Base-by-base conservation (phyloP, 225 moss, liverwort and hornwort species). In the Bryum argenteum region DNA sequence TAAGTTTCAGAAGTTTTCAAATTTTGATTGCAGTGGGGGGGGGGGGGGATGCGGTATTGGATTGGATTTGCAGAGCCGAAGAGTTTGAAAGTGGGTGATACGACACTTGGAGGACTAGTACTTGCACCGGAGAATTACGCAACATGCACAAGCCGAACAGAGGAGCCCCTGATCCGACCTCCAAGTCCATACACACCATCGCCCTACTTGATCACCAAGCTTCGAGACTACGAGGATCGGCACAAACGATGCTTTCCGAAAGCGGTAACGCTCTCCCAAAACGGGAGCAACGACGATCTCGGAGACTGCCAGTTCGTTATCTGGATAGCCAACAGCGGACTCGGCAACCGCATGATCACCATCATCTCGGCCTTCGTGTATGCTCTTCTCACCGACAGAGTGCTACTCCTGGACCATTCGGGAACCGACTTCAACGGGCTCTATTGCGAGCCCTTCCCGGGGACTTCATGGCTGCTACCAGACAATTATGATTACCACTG, bases 401-500 rank as follows among this genome's bases (percentile, higher is more conserved):
- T 85, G 4, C 82, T 94, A 8, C 45, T 94, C 16, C 75, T 81
- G 3, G 89, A 91, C 58, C 79, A 72, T 64, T 41, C 67, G 1
- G 79, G 78, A 40, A 78, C 84, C 15, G 82, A 88, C 17, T 69
- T 86, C 78, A 78, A 64, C 6, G 76, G 83, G 8, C 83, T 93
- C n/a, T 91, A 88, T 44, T 93, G 93, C 61, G 91, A 94, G 81
- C 94, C 94, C 3, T 91, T 94, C 54, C 79, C 94, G 0, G 73
- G 73, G 5, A 59, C 90, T 1, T 89, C 91, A 3, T 94, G 94
- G 94, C 84, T 89, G 42, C 63, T 91, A 17, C 90, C 91, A 1
- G 48, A 64, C 28, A 78, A 73, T 10, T 88, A 39, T 57, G 58
- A 76, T 52, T 76, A 79, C 42, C 17, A 1, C 57, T 95, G 89